Conservation (phyloP, 805 yeast species). For the Hanseniaspora meyeri region DNA sequence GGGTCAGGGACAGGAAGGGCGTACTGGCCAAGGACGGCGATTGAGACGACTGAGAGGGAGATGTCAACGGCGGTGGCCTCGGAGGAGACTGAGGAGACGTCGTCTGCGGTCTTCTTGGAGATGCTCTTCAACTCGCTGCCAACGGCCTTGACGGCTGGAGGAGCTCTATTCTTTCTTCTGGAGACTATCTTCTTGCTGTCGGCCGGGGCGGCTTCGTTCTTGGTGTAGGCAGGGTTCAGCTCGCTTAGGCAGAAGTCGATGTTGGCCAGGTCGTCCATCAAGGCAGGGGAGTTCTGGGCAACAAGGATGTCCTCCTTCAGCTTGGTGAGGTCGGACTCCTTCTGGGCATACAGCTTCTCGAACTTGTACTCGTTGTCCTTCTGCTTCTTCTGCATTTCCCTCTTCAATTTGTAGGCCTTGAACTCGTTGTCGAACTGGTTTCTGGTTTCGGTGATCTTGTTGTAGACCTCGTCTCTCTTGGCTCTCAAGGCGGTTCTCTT, state of each 20-base stretch:
- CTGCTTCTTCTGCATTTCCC: conserved; percentile 65
- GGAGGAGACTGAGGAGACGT: not conserved
- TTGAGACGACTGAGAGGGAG: conserved; percentile 66
- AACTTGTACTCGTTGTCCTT: conserved; percentile 43
- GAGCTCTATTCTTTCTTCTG: not conserved
- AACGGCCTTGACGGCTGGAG: conserved; percentile 33
- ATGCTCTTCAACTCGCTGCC: conserved; percentile 35
- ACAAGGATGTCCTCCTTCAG: conserved; percentile 61
- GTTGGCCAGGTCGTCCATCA: conserved; percentile 59
- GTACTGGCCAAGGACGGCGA: conserved; percentile 64
- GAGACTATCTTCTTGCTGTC: conserved; percentile 14
- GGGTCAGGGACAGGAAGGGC: conserved; percentile 68
- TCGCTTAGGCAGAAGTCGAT: conserved; percentile 59
- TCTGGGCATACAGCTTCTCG: conserved; percentile 36
- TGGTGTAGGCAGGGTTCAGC: conserved; percentile 59
- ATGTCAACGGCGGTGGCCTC: conserved; percentile 33
- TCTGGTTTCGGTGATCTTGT: conserved; percentile 55
- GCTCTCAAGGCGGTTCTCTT: conserved; percentile 56
- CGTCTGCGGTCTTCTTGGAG: conserved; percentile 35
- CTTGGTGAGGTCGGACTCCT: conserved; percentile 42
- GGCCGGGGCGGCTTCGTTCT: conserved; percentile 18
- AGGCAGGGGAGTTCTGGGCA: conserved; percentile 68
- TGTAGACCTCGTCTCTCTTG: conserved; percentile 57
- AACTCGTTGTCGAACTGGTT: conserved; percentile 64
- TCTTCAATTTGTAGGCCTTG: conserved; percentile 53